Conservation (phyloP, 83 land plant species). For the Picea abies region DNA sequence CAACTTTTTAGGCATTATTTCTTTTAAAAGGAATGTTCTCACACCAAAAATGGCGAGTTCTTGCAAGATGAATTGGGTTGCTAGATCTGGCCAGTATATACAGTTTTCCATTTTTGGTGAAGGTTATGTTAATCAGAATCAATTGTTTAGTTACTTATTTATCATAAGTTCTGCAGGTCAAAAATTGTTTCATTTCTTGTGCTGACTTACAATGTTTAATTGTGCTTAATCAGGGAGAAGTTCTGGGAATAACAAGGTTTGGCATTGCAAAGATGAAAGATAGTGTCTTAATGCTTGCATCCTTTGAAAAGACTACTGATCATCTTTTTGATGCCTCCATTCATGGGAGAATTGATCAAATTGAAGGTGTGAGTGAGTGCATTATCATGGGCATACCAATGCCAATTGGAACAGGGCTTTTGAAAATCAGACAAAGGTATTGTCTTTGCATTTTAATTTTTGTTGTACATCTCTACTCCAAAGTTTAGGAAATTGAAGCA, state of each 20-base stretch:
- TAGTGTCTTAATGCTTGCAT: slow-evolving; percentile 96
- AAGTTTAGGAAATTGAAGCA: no score
- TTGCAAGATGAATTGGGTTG: neutral
- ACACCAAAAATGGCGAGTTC: neutral
- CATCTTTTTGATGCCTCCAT: slow-evolving; percentile 91
- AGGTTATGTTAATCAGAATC: neutral
- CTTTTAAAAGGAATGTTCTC: neutral
- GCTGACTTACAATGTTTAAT: neutral
- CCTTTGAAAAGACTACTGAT: slow-evolving; percentile 95
- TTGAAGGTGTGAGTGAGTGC: slow-evolving; percentile 97
- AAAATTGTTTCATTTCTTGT: neutral
- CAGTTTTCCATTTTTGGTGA: neutral
- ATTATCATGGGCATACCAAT: slow-evolving; percentile 97
- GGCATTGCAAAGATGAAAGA: slow-evolving; percentile 94
- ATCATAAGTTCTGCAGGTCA: neutral
- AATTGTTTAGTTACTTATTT: neutral
- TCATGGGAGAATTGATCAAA: slow-evolving; percentile 82
- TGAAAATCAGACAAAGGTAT: slow-evolving; percentile 53
- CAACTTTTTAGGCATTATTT: no score
- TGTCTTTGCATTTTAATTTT: no score
- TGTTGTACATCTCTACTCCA: no score
- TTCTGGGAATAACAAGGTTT: slow-evolving; percentile 91
- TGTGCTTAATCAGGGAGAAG: slow-evolving; percentile 78
- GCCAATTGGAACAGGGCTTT: slow-evolving; percentile 88
- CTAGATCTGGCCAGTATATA: neutral